phyloP scores from a whole-genome alignment of 345 rosid genomes.

The Mangifera indica region DNA sequence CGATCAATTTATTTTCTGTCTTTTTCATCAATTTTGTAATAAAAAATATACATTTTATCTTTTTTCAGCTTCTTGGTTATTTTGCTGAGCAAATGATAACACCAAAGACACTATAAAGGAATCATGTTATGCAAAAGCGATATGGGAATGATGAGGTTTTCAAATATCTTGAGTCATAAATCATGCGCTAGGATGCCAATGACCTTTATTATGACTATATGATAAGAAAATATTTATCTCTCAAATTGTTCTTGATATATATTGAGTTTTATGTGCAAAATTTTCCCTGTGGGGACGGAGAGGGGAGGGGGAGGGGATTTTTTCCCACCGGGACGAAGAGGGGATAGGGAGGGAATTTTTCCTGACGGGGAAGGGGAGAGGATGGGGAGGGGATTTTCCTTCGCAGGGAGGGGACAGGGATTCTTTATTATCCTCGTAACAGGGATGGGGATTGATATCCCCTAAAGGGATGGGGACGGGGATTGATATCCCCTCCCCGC shows the following conservation, averaged over 20 bases:
- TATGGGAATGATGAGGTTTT: constrained; percentile 49
- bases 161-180: constrained; percentile 3
- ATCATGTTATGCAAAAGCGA: constrained; percentile 76
- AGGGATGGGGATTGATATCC: no score
- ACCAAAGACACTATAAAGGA: constrained; percentile 61
- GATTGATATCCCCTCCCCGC: no score
- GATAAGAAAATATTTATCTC: not conserved
- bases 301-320: no score
- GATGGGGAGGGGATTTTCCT: no score
- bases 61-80: constrained; percentile 70
- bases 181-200: constrained; percentile 3
- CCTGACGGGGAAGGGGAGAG: no score
- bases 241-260: not conserved
- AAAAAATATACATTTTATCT: constrained; percentile 15
- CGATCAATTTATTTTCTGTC: constrained; percentile 2
- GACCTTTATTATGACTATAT: not conserved
- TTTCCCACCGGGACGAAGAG: no score
- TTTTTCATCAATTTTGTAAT: constrained; percentile 12
- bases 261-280: no score
- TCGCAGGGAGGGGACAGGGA: no score
- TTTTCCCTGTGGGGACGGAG: no score
- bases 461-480: no score
- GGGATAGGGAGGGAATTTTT: no score
- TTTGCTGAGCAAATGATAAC: constrained; percentile 75
- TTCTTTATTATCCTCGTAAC: no score